A percentile compares a stretch with the other conserved stretches of the same genome.
phyloP scores from a whole-genome alignment of 345 rosid species.

The Euclidium syriacum region DNA sequence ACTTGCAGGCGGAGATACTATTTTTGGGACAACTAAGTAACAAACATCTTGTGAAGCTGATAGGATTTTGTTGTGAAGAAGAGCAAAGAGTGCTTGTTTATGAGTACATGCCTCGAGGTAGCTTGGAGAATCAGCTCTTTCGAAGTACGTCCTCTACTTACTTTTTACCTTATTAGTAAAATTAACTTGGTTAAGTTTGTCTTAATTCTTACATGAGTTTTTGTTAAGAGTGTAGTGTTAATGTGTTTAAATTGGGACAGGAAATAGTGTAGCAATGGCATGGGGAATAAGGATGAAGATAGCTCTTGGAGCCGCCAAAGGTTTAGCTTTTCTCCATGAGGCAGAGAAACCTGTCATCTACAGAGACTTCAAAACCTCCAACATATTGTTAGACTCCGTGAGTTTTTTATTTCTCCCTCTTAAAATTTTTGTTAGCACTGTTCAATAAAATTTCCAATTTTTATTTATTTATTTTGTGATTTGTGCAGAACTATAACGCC shows the following conservation, averaged over 20 bases:
- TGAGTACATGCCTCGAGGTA: slow-evolving; percentile 69
- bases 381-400: slow-evolving; percentile 64
- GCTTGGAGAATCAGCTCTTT: slow-evolving; percentile 73
- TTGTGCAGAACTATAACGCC: slow-evolving; percentile 36
- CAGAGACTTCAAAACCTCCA: slow-evolving; percentile 76
- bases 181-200: too few species aligned
- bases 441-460: neutral
- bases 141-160: slow-evolving; percentile 35
- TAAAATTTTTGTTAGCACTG: neutral
- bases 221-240: neutral
- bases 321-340: slow-evolving; percentile 74
- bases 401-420: neutral
- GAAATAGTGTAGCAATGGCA: slow-evolving; percentile 47
- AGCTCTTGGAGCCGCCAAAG: slow-evolving; percentile 75
- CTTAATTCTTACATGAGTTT: neutral
- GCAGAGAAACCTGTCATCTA: slow-evolving; percentile 67
- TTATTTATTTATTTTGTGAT: neutral
- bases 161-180: neutral
- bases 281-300: slow-evolving; percentile 81
- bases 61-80: slow-evolving; percentile 75
- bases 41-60: slow-evolving; percentile 65
- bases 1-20: slow-evolving; percentile 65
- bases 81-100: slow-evolving; percentile 68
- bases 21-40: slow-evolving; percentile 78
- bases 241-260: slow-evolving; percentile 23